Base-by-base conservation (phyloP, 495 filamentous ascomycete genomes). In the Hypoxylon intermedium region DNA sequence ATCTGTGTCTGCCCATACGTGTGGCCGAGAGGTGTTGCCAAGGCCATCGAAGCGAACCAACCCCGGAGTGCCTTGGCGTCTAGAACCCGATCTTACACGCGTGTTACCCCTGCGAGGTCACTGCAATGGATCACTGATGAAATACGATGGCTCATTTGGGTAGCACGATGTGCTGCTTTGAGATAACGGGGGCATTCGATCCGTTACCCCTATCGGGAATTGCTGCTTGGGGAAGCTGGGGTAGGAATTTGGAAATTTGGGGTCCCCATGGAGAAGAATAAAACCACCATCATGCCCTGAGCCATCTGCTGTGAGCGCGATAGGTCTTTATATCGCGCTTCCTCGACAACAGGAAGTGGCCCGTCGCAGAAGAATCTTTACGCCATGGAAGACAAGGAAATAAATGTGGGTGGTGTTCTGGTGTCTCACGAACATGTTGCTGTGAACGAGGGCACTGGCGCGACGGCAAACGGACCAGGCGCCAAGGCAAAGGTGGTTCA, bases 401-500 rank as follows among this genome's bases (percentile, higher is more conserved):
- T 16, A 7, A 55, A 47, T 3, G 40, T 48, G 0, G 40, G 43
- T 3, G 63, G 51, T 26, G 46, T 63, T 5, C 37, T 54, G 30
- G 63, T 63, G 53, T 62, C 58, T 31, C 63, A 67, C n/a, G 53
- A 67, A 1, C 52, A 45, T 2, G 53, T 67, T 9, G 52, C 53
- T 1, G 75, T 77, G 5, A 51, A 58, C 49, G 67, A 71, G 19
- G 72, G 70, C 9, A 61, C 72, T 12, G 76, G 73, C 20, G 60
- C 69, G 31, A 72, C 74, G 41, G 72, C 65, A 21, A 74, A 75
- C 57, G 59, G 45, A 3, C 54, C 70, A 12, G 73, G 74, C n/a
- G 74, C 74, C 9, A 76, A 75, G 53, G 74, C 77, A 19, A 84
- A 80, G 67, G 60, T 47, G 23, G 82, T 85, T 28, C 75, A 74